phyloP scores from a whole-genome alignment of 2,329 filamentous ascomycete species.

The Magnaporthales sp. region DNA sequence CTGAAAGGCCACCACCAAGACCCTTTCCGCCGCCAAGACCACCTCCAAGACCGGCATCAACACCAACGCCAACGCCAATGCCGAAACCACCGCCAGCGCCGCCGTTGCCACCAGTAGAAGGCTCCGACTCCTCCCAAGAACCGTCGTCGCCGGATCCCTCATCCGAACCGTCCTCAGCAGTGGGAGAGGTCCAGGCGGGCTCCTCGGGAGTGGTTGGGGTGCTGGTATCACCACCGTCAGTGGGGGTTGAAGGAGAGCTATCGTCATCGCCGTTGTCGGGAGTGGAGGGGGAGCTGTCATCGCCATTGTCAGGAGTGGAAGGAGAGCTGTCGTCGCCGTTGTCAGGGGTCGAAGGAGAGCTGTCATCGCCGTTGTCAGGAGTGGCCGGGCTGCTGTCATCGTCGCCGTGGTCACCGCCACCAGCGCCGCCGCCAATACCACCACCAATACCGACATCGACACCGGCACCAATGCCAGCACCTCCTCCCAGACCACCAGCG shows the following conservation, averaged over 20 bases:
- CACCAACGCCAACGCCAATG: neutral
- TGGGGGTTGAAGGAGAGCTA: neutral
- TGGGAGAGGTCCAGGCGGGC: neutral
- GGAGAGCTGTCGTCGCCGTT: too few species aligned
- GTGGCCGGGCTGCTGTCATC: too few species aligned
- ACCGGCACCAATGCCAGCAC: too few species aligned
- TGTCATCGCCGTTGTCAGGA: neutral
- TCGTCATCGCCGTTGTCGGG: neutral
- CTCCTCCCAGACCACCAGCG: neutral
- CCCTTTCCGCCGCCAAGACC: too few species aligned
- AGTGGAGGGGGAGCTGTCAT: too few species aligned
- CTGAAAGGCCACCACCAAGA: too few species aligned
- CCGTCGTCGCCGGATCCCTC: too few species aligned
- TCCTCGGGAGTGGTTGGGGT: neutral
- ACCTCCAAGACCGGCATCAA: neutral
- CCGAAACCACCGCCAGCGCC: neutral
- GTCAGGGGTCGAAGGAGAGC: neutral
- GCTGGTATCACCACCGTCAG: neutral
- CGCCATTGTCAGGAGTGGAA: too few species aligned
- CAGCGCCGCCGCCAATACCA: too few species aligned
- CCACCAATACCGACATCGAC: too few species aligned
- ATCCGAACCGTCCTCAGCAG: neutral
- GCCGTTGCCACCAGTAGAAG: neutral
- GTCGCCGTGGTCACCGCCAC: too few species aligned
- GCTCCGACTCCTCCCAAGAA: neutral